Conservation (phyloP, 139 green algal species). For the Chlamydomonas urium region DNA sequence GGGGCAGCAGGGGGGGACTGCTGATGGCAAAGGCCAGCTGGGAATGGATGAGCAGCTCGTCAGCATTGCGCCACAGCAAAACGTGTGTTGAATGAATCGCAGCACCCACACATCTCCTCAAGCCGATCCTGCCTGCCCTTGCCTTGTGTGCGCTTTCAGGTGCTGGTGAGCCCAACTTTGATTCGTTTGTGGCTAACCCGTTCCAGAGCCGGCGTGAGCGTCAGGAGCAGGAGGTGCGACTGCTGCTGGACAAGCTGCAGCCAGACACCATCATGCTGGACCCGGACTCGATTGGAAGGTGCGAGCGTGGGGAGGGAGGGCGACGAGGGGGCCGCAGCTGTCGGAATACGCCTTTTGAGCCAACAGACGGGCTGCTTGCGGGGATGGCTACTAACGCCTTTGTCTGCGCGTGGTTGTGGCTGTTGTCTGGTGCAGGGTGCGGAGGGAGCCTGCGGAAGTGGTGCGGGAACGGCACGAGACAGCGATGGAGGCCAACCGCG, state of each 20-base stretch:
- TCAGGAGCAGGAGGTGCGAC: slow-evolving; percentile 82
- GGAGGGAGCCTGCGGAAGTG: slow-evolving; percentile 72
- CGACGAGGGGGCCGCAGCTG: not conserved
- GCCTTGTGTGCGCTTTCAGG: no score
- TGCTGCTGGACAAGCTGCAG: slow-evolving; percentile 96
- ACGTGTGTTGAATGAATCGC: no score
- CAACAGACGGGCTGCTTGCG: not conserved
- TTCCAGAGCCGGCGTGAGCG: slow-evolving; percentile 75
- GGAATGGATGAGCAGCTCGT: no score
- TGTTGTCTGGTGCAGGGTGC: slow-evolving; percentile 49
- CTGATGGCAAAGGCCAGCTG: no score
- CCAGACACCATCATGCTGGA: slow-evolving; percentile 94
- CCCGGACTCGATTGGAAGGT: slow-evolving; percentile 73
- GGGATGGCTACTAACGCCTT: not conserved
- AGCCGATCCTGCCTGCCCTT: no score
- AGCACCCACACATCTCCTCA: not conserved
- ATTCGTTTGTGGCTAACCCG: slow-evolving; percentile 93
- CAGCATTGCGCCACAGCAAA: no score
- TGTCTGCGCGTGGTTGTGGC: no score
- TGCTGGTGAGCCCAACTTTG: slow-evolving; percentile 95
- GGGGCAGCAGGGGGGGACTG: no score
- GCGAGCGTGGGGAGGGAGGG: not conserved
- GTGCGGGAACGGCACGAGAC: slow-evolving; percentile 42
- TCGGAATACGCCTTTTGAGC: not conserved
- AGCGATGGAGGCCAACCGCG: slow-evolving; percentile 30